Conservation (phyloP, 371 early-diverging fungal genomes). For the Mucor irregularis region DNA sequence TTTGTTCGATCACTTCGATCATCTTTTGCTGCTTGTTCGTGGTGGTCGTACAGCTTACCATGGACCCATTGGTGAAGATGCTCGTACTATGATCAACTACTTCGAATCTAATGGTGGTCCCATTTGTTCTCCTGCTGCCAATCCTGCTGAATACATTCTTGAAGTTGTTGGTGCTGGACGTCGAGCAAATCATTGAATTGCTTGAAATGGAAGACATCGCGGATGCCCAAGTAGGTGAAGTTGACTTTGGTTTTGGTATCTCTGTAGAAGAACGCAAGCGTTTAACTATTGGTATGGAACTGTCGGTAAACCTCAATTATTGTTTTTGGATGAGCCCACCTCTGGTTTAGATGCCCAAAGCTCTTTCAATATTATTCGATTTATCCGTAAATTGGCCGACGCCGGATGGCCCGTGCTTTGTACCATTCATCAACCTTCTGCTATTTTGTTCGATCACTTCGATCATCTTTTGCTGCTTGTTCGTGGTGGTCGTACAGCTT, state of each 20-base stretch:
- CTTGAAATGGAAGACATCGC: slow-evolving; percentile 59
- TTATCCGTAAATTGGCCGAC: too few species aligned
- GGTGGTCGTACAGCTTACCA: too few species aligned
- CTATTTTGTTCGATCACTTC: slow-evolving; percentile 61
- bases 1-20: slow-evolving; percentile 65
- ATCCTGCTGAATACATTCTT: too few species aligned
- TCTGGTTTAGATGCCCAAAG: too few species aligned
- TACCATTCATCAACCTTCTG: slow-evolving; percentile 69
- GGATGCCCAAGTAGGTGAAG: slow-evolving; percentile 50
- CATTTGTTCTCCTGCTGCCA: too few species aligned
- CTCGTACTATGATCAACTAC: too few species aligned
- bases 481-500: too few species aligned
- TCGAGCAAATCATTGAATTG: slow-evolving; percentile 63
- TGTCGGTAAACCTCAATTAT: slow-evolving; percentile 72
- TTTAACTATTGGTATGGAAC: slow-evolving; percentile 64
- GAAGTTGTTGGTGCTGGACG: slow-evolving; percentile 71
- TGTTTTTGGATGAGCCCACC: too few species aligned
- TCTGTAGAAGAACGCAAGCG: slow-evolving; percentile 67
- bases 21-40: slow-evolving; percentile 59
- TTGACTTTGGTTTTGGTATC: slow-evolving; percentile 43
- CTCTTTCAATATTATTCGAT: too few species aligned
- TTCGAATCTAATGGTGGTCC: too few species aligned
- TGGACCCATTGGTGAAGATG: too few species aligned
- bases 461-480: slow-evolving; percentile 69
- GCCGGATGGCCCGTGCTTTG: too few species aligned